Evolutionary conservation across 768 basidiomycete genomes (phyloP), one percentile per base, ranked within the genome.

Genomic region (Lactarius evosmus): DNA sequence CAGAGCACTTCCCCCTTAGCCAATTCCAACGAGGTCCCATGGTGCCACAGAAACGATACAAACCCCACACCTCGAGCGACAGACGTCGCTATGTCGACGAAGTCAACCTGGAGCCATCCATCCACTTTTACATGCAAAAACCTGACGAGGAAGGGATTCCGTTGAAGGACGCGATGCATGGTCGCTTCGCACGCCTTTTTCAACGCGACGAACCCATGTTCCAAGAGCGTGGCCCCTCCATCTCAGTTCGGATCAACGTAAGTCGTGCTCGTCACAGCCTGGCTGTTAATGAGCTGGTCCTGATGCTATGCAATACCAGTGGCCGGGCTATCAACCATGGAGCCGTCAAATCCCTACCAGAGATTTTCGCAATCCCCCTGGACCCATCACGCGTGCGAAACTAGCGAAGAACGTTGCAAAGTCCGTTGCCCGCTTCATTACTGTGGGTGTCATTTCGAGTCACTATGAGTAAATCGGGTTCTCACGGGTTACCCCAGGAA

Each of bases 291-390:
- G 44, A 49, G 14, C 38, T 55, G 50, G 61, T 62, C 53, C 62
- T 67, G 64, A 67, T 30, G 49, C 16, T 25, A 19, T 50, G 17
- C 46, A 38, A 14, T 12, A 25, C 34, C 64, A 91, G 89, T 92
- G 90, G 90, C 89, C 88, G 5, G 88, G 90, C 1, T 91, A 91
- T 68, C 77, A 83, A 33, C 80, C 83, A 52, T 92, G 88, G 88
- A 88, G 85, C 61, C 81, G 87, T 60, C 90, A 92, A 71, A 91
- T 92, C 65, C 90, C 90, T 8, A 91, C 89, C 1, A 84, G 85
- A 72, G 89, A 92, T 73, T 92, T 91, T 72, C 82, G 83, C 41
- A 90, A 83, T 66, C 89, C 90, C 0, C 90, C 88, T 41, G 82
- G 87, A 7, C 89, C 86, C 3, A 89, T 92, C 68, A 92, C 89